Conservation (phyloP, 2,329 filamentous ascomycete species). For the Aspergillus carbonarius region DNA sequence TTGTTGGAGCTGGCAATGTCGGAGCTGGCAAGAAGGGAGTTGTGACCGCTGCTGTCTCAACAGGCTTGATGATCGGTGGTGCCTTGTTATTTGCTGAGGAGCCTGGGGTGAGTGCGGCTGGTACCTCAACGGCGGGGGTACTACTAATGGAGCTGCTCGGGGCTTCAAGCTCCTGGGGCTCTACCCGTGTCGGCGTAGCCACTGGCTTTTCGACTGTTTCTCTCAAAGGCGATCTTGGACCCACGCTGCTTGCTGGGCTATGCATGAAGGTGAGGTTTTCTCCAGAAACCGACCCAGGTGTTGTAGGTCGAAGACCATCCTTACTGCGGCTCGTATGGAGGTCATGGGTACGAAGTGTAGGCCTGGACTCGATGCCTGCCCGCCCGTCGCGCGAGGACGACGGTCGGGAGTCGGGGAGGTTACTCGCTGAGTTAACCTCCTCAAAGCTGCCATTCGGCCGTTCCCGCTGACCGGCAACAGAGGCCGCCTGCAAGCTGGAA, state of each 20-base stretch:
- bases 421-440: conserved; percentile 17
- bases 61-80: conserved; percentile 7
- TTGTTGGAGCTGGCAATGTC: neutral
- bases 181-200: conserved; percentile 34
- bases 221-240: conserved; percentile 29
- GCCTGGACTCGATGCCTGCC: conserved; percentile 19
- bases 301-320: conserved; percentile 32
- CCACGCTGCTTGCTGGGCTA: conserved; percentile 28
- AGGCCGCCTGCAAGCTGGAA: conserved; percentile 14
- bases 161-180: conserved; percentile 32
- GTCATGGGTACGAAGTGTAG: conserved; percentile 19
- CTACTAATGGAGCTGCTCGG: conserved; percentile 16
- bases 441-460: conserved; percentile 20
- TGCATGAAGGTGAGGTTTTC: conserved; percentile 21
- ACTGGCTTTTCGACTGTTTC: conserved; percentile 33
- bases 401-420: conserved; percentile 25
- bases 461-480: conserved; percentile 10
- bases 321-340: conserved; percentile 22
- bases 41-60: conserved; percentile 6
- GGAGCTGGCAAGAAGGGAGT: neutral
- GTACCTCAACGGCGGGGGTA: conserved; percentile 20
- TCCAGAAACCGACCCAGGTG: conserved; percentile 27
- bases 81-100: conserved; percentile 16
- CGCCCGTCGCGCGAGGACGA: conserved; percentile 31
- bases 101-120: conserved; percentile 23